A percentile compares a stretch with the other conserved stretches of the same genome.
Evolutionary conservation across 1,284 basidiomycete genomes (phyloP).

Genomic region (Sanghuangporus baumii): DNA sequence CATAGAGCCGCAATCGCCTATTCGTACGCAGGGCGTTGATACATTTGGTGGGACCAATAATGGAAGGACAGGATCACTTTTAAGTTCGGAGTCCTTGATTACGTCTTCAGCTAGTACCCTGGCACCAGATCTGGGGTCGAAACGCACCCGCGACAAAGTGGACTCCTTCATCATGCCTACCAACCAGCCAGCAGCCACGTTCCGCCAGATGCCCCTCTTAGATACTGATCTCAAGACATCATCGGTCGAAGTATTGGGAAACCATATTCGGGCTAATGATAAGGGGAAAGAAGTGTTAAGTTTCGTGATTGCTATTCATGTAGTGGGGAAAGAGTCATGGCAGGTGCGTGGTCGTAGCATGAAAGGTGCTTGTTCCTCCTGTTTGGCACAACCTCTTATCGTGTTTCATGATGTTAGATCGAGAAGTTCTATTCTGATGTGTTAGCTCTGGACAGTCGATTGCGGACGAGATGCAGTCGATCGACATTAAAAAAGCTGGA

Average conservation of each 20-base stretch:
- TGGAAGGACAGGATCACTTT: not conserved
- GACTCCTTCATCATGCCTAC: conserved; percentile 17
- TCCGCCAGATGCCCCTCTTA: conserved; percentile 68
- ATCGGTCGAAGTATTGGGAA: conserved; percentile 57
- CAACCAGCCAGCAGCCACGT: conserved; percentile 29
- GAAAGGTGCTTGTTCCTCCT: not conserved
- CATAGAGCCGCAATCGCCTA: conserved; percentile 5
- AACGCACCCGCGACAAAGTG: conserved; percentile 5
- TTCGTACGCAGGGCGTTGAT: not conserved
- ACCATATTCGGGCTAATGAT: conserved; percentile 79
- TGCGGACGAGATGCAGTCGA: conserved; percentile 54
- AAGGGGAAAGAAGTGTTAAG: conserved; percentile 83
- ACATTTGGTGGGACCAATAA: not conserved
- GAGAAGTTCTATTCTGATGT: conserved; percentile 95
- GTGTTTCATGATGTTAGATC: conserved; percentile 13
- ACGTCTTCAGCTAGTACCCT: conserved; percentile 14
- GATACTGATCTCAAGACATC: conserved; percentile 63
- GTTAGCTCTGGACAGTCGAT: conserved; percentile 64
- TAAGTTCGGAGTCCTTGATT: conserved; percentile 9
- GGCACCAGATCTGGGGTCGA: conserved; percentile 1
- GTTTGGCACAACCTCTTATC: not conserved
- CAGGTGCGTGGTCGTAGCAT: conserved; percentile 40
- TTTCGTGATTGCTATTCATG: conserved; percentile 68
- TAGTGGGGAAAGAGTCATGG: conserved; percentile 72
- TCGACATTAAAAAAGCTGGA: conserved; percentile 77